Percentiles rank a stretch among this genome's conserved stretches.
phyloP scores from a whole-genome alignment of 139 green algal genomes.

The Gonium pectorale region DNA sequence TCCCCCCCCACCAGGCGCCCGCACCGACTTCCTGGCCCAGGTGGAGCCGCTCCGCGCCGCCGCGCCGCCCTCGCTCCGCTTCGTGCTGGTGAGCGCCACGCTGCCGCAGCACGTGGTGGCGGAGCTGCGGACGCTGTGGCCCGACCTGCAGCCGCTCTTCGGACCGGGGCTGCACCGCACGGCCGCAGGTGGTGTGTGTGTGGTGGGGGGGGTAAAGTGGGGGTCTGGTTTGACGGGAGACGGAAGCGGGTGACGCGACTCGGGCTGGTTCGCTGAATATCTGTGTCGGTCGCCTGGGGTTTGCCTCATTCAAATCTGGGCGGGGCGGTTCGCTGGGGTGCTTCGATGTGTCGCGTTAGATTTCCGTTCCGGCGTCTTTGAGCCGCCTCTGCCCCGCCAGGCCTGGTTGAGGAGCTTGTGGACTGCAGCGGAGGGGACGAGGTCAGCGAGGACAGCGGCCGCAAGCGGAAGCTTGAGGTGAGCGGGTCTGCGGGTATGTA shows the following conservation, averaged over 20 bases:
- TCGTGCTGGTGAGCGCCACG: constrained; percentile 88
- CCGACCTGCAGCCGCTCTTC: constrained; percentile 68
- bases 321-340: background rate
- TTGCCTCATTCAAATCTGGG: background rate
- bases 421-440: constrained; percentile 94
- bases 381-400: constrained; percentile 43
- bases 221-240: background rate
- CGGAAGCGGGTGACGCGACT: background rate
- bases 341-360: background rate
- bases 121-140: constrained; percentile 63
- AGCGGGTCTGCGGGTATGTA: background rate
- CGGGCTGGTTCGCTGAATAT: too few species aligned
- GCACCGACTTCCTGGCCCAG: constrained; percentile 72
- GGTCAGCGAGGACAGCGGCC: constrained; percentile 46
- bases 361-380: background rate
- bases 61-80: constrained; percentile 50
- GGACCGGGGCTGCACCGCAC: constrained; percentile 89
- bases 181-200: constrained; percentile 65
- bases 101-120: constrained; percentile 77
- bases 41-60: constrained; percentile 69
- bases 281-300: too few species aligned
- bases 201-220: background rate
- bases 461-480: constrained; percentile 47
- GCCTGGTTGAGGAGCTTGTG: constrained; percentile 89
- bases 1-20: constrained; percentile 57